These are phyloP conservation scores for Corymbia maculata DNA, from an alignment of 345 rosid genomes.

Conservation along the genomic window DNA sequence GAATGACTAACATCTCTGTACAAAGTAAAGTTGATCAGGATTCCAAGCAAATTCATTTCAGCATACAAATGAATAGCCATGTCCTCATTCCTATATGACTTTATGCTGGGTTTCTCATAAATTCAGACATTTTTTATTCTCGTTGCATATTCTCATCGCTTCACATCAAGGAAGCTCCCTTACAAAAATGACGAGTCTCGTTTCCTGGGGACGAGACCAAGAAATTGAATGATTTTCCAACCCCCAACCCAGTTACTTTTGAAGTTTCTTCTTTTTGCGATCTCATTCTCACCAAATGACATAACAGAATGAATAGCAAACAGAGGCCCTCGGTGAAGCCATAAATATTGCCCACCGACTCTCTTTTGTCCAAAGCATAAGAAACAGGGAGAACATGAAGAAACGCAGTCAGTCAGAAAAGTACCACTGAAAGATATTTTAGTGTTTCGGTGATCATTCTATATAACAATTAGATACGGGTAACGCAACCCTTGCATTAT, in stretches of 20 bases:
- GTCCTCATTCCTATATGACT: background rate
- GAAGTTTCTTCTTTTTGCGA: background rate
- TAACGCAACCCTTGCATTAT: background rate
- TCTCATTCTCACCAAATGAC: background rate
- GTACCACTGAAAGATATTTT: background rate
- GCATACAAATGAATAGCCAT: background rate
- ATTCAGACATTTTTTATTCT: background rate
- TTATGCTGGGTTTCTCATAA: background rate
- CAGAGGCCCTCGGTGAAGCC: background rate
- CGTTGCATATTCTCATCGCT: background rate
- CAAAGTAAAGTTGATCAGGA: background rate
- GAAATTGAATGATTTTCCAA: background rate
- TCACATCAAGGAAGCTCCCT: background rate
- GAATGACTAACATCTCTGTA: background rate
- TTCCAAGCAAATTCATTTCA: background rate
- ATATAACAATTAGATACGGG: background rate
- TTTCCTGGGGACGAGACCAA: background rate
- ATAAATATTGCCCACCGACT: background rate
- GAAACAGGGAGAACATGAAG: background rate
- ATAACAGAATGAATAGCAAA: background rate
- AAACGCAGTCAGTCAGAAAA: background rate
- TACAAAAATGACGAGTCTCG: background rate
- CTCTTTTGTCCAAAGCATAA: background rate
- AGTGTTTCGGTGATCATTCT: background rate
- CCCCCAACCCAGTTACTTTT: background rate